These are phyloP conservation scores for Bryopsis sp. DNA, from an alignment of 139 green algal species.

Conservation along the genomic window DNA sequence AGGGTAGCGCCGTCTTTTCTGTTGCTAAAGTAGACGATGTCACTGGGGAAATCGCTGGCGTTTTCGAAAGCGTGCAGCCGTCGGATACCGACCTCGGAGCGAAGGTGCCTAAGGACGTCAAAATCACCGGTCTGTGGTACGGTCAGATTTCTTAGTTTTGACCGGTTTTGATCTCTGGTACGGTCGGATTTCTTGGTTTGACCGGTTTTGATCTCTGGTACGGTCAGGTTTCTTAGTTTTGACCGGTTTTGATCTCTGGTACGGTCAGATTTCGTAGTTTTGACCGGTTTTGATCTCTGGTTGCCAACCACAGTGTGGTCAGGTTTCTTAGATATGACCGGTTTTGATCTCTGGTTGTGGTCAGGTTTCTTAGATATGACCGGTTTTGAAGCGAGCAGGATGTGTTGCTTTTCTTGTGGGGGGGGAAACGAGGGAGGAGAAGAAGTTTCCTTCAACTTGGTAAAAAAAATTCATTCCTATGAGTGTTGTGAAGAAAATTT, in stretches of 20 bases:
- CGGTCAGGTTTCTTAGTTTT: constrained; percentile 53
- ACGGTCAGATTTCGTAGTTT: too few species aligned
- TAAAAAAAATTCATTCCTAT: too few species aligned
- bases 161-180: too few species aligned
- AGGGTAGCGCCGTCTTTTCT: constrained; percentile 83
- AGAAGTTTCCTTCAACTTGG: too few species aligned
- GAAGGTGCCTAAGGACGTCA: constrained; percentile 98
- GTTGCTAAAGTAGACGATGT: constrained; percentile 83
- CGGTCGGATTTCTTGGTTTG: too few species aligned
- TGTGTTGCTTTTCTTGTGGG: too few species aligned
- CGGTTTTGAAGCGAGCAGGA: too few species aligned
- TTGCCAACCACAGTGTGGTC: constrained; percentile 88
- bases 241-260: too few species aligned
- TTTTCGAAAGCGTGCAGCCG: constrained; percentile 98
- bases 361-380: constrained; percentile 54
- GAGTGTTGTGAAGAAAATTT: too few species aligned
- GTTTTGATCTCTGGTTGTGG: too few species aligned
- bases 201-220: constrained; percentile 97
- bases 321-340: constrained; percentile 54
- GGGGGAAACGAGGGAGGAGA: too few species aligned
- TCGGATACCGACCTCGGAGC: constrained; percentile 97
- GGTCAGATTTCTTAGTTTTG: constrained; percentile 55
- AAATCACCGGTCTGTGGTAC: constrained; percentile 96
- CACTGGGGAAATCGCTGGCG: constrained; percentile 90
- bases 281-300: too few species aligned